These are phyloP conservation scores for Stylosanthes scabra DNA, from an alignment of 331 rosid species.

Conservation along the genomic window DNA sequence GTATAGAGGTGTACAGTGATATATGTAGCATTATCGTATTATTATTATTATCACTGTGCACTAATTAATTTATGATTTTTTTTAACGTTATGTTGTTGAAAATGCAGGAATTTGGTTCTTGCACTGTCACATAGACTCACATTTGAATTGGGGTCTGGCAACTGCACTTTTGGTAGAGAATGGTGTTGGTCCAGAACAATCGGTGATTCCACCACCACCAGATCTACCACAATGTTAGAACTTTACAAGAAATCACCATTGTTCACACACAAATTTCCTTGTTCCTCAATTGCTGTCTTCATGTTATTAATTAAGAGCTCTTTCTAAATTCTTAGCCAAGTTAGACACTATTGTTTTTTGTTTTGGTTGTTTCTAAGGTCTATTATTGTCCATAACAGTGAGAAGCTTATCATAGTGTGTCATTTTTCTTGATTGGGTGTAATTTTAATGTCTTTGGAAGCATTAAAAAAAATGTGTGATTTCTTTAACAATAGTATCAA, in stretches of 20 bases:
- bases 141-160: constrained; percentile 73
- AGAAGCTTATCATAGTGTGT: constrained; percentile 18
- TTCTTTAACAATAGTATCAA: background rate
- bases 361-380: constrained; percentile 27
- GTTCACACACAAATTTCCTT: constrained; percentile 26
- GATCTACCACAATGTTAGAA: constrained; percentile 87
- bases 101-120: constrained; percentile 86
- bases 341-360: constrained; percentile 31
- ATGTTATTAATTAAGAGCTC: constrained; percentile 22
- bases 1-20: too few relatives aligned
- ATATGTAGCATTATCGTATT: too few relatives aligned
- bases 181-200: constrained; percentile 69
- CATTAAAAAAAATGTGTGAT: constrained; percentile 33
- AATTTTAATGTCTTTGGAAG: constrained; percentile 13
- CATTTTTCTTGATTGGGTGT: constrained; percentile 39
- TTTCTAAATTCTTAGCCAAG: constrained; percentile 25
- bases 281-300: constrained; percentile 25
- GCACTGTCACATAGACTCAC: constrained; percentile 93
- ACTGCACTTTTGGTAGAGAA: constrained; percentile 87
- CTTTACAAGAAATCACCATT: constrained; percentile 21
- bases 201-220: constrained; percentile 95
- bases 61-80: constrained; percentile 17
- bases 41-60: background rate
- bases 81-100: constrained; percentile 9
- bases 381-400: too few relatives aligned